Evolutionary conservation across 140 eudicot genomes (phyloP).

Genomic region (Anethum foeniculum): DNA sequence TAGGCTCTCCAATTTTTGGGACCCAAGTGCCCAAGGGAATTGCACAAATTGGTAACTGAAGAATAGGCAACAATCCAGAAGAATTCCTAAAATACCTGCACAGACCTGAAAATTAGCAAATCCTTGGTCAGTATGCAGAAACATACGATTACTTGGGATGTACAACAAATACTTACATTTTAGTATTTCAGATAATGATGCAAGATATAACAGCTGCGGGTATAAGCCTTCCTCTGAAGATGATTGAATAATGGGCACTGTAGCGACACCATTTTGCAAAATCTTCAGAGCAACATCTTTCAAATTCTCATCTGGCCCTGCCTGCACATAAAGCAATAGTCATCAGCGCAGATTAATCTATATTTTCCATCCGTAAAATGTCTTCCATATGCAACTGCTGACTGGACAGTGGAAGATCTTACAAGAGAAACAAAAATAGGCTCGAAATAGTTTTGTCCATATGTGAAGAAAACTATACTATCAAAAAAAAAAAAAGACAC

Average conservation of each 20-base stretch:
- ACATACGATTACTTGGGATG: neutral
- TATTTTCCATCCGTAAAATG: neutral
- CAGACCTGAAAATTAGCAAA: constrained; percentile 57
- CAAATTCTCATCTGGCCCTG: constrained; percentile 73
- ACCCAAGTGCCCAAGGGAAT: constrained; percentile 97
- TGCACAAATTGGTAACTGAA: constrained; percentile 77
- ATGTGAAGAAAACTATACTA: neutral
- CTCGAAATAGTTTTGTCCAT: neutral
- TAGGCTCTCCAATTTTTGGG: constrained; percentile 82
- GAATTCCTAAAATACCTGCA: constrained; percentile 91
- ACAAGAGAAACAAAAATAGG: neutral
- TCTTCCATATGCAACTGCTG: neutral
- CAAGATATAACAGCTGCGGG: constrained; percentile 86
- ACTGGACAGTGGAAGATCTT: neutral
- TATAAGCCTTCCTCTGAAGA: constrained; percentile 59
- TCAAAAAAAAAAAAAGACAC: neutral
- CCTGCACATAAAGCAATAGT: constrained; percentile 32
- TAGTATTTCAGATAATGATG: constrained; percentile 77
- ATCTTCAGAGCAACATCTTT: constrained; percentile 79
- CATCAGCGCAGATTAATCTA: neutral
- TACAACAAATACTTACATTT: constrained; percentile 39
- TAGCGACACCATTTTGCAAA: constrained; percentile 62
- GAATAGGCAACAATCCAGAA: constrained; percentile 66
- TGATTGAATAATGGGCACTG: constrained; percentile 69
- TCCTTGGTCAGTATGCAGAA: constrained; percentile 24